These are phyloP conservation scores for Phytopythium montanum DNA, from an alignment of 352 stramenopile genomes.

Conservation along the genomic window DNA sequence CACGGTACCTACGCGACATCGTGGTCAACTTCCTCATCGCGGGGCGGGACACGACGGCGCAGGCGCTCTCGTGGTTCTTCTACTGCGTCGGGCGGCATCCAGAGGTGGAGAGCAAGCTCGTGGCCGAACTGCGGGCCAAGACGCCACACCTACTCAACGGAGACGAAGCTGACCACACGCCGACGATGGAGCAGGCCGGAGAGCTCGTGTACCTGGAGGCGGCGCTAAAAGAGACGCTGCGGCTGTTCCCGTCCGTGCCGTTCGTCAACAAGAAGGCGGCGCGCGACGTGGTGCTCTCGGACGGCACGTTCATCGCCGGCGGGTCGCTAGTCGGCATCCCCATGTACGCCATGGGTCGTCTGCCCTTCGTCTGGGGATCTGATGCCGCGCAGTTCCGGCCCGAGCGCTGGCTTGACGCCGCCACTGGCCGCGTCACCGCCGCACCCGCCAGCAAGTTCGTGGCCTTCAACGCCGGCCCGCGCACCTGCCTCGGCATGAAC, in stretches of 20 bases:
- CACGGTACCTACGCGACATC: constrained; percentile 60
- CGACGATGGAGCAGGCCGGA: constrained; percentile 22
- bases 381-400: constrained; percentile 61
- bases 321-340: constrained; percentile 29
- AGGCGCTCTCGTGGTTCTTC: constrained; percentile 73
- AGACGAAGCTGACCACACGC: not conserved
- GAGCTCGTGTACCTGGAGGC: constrained; percentile 45
- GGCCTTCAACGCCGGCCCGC: constrained; percentile 67
- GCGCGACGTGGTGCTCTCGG: constrained; percentile 46
- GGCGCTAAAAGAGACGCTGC: constrained; percentile 50
- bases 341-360: constrained; percentile 53
- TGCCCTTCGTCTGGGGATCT: constrained; percentile 52
- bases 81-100: constrained; percentile 48
- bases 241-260: constrained; percentile 50
- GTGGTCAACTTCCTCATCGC: constrained; percentile 80
- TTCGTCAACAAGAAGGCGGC: constrained; percentile 25
- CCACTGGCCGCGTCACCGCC: constrained; percentile 14
- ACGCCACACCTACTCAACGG: constrained; percentile 18
- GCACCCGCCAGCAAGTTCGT: constrained; percentile 36
- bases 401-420: constrained; percentile 58
- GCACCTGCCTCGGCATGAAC: constrained; percentile 65
- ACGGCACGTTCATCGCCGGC: constrained; percentile 54
- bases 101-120: constrained; percentile 38
- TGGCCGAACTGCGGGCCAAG: constrained; percentile 34
- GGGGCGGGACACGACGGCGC: constrained; percentile 75